These are phyloP conservation scores for Ascochyta viciae-villosae DNA, from an alignment of 2,329 filamentous ascomycete genomes.

Conservation along the genomic window DNA sequence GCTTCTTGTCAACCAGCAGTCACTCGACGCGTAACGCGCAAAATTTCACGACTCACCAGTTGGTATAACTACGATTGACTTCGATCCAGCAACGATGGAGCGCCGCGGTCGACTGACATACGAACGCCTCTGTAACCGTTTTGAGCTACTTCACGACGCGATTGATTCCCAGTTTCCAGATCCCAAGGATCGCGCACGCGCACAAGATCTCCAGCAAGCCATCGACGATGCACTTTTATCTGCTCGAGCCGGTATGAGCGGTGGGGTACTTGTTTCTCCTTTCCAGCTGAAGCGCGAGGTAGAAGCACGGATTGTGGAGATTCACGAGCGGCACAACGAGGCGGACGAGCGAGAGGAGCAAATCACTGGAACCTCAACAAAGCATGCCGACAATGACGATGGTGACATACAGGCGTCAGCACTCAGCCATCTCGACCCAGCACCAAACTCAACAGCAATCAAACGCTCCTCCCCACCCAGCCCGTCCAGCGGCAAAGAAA, in stretches of 20 bases:
- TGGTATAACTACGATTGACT: not conserved
- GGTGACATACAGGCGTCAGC: too few relatives aligned
- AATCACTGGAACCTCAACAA: too few relatives aligned
- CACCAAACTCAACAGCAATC: too few relatives aligned
- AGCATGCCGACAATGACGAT: too few relatives aligned
- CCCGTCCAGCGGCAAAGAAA: conserved; percentile 2
- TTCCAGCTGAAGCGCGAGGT: conserved; percentile 2
- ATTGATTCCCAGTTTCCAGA: not conserved
- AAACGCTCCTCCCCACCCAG: not conserved
- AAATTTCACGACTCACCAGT: not conserved
- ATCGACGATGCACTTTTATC: conserved; percentile 1
- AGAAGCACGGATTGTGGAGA: not conserved
- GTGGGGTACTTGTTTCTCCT: not conserved
- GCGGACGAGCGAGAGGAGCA: not conserved
- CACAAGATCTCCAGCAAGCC: not conserved
- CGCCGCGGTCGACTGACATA: conserved; percentile 1
- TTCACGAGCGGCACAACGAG: not conserved
- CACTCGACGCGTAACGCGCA: not conserved
- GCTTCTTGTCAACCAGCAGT: not conserved
- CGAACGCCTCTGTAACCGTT: conserved; percentile 1
- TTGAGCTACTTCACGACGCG: not conserved
- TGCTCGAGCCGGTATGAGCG: conserved; percentile 1
- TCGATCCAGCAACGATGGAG: not conserved
- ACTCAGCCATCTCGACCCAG: too few relatives aligned
- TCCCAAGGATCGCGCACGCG: not conserved